These are phyloP conservation scores for Penicillium daleae DNA, from an alignment of 495 filamentous ascomycete genomes.

Conservation along the genomic window DNA sequence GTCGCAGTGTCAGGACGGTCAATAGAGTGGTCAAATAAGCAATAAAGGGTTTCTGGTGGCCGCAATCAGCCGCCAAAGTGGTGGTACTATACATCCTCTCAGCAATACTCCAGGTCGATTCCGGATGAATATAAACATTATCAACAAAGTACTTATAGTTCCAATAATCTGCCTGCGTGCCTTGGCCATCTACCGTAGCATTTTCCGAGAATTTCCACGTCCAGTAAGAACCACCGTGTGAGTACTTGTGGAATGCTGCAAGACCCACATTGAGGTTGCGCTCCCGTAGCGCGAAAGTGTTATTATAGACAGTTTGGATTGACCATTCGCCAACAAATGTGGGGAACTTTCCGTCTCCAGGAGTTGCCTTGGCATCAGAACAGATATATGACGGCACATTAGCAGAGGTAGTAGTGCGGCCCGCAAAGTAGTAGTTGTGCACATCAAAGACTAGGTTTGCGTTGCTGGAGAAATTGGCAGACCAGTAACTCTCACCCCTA, in stretches of 20 bases:
- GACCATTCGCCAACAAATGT: constrained; percentile 32
- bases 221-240: constrained; percentile 29
- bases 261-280: constrained; percentile 27
- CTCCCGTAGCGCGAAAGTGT: constrained; percentile 28
- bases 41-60: too few species aligned
- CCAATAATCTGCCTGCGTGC: constrained; percentile 32
- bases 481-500: constrained; percentile 25
- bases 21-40: too few species aligned
- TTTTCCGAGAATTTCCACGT: constrained; percentile 29
- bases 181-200: constrained; percentile 24
- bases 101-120: not conserved
- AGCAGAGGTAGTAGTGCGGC: constrained; percentile 17
- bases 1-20: too few species aligned
- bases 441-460: constrained; percentile 31
- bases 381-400: constrained; percentile 20
- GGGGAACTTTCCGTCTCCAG: constrained; percentile 26
- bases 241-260: constrained; percentile 21
- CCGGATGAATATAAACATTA: constrained; percentile 14
- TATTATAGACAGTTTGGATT: constrained; percentile 25
- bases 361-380: constrained; percentile 19
- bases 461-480: constrained; percentile 10
- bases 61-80: too few species aligned
- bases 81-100: too few species aligned
- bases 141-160: constrained; percentile 26
- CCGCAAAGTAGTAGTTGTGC: constrained; percentile 29